Evolutionary conservation across 768 basidiomycete species (phyloP), one percentile per base, ranked within the genome.

Genomic region (Xanthoconium purpureum): DNA sequence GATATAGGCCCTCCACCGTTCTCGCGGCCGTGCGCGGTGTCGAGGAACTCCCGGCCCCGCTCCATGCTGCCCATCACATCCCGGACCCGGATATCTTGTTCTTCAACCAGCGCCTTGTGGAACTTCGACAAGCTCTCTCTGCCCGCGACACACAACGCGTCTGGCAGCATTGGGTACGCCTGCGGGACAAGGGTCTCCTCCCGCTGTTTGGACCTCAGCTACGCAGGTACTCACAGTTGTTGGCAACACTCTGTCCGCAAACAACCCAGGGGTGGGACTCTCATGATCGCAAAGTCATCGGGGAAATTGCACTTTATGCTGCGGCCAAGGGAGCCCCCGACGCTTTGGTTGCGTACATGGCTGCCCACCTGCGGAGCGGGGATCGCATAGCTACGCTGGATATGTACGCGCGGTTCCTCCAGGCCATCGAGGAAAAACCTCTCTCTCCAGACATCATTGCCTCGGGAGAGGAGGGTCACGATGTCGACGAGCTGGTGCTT

Each of bases 271-370:
- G 50, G 15, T 71, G 74, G 68, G 63, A 72, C 37, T 62, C 69
- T 12, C 52, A 56, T 20, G 62, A 75, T 20, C 66, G 62, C 57
- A 63, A 63, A 20, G 59, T 67, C 3, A 66, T 80, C 6, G 74
- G 79, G 58, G 73, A 78, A 51, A 77, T 88, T 47, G 81, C 83
- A 7, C 48, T 87, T 20, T 65, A 73, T 37, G 73, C 79, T 8
- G 83, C 86, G 0, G 73, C 64, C 12, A 68, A 66, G 30, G 74
- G 79, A 32, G 75, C 75, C 10, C 71, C 77, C 14, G 75, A 77
- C 12, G 81, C 81, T 5, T 70, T 89, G 46, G 73, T 73, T 50
- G 75, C 78, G 20, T 75, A 78, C 58, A 77, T 89, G 79, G 60
- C 75, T 43, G 64, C 69, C 37, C 72, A 80, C 59, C 64, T 88